Evolutionary conservation across 2,329 filamentous ascomycete species (phyloP).

Genomic region (Fusarium sp.): DNA sequence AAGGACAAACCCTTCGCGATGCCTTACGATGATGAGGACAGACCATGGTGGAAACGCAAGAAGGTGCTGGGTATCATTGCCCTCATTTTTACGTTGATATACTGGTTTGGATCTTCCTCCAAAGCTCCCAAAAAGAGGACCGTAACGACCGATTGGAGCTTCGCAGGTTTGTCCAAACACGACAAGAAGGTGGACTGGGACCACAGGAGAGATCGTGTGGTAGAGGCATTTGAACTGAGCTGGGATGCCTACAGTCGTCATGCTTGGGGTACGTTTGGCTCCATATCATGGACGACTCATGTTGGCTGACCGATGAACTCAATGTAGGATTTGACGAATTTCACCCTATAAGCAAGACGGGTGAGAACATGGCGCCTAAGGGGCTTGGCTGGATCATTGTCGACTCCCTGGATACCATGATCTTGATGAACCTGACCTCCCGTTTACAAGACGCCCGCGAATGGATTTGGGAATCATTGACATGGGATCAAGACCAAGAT

Average conservation of each 20-base stretch:
- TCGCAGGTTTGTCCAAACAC: constrained; percentile 65
- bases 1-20: constrained; percentile 95
- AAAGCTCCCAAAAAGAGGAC: constrained; percentile 53
- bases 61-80: constrained; percentile 64
- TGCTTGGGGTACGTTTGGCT: constrained; percentile 81
- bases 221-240: constrained; percentile 89
- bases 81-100: constrained; percentile 71
- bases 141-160: constrained; percentile 64
- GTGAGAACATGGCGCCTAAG: constrained; percentile 84
- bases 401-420: constrained; percentile 94
- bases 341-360: constrained; percentile 82
- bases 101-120: constrained; percentile 72
- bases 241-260: constrained; percentile 94
- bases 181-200: constrained; percentile 75
- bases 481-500: constrained; percentile 92
- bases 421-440: constrained; percentile 96
- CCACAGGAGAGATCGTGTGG: constrained; percentile 81
- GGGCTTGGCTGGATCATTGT: constrained; percentile 99
- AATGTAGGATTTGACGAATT: constrained; percentile 82
- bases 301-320: constrained; percentile 45
- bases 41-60: constrained; percentile 73
- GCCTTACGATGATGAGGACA: constrained; percentile 63
- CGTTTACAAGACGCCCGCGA: constrained; percentile 85
- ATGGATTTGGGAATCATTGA: constrained; percentile 85
- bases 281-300: neutral